Evolutionary conservation across 176 grass and related monocot species (phyloP), one percentile per base, ranked within the genome.

Genomic region (Pontederia crassipes): DNA sequence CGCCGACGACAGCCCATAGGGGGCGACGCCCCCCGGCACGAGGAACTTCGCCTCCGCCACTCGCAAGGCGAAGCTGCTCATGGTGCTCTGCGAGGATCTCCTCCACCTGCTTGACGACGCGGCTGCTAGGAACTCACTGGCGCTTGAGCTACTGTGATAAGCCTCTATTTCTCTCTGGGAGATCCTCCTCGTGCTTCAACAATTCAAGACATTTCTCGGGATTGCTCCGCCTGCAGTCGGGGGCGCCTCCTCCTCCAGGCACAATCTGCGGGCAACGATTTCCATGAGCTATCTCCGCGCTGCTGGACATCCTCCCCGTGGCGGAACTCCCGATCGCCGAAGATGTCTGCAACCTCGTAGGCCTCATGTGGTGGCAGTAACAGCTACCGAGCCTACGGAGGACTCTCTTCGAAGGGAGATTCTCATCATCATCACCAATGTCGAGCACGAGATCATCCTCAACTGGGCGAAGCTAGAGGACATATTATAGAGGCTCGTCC

Each of bases 111-210:
- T 62, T 17, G 17, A 50, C 4, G 17, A 51, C 47, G 62, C 5
- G 55, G 27, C 20, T 10, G 17, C 45, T 52, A 29, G 12, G 71
- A 68, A 64, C 28, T 9, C 2, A 47, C 12, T 0, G 13, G 12
- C 40, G 64, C 28, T 0, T 72, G 16, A 6, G 68, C 55, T 93
- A 46, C 82, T 88, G 11, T 79, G 88, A 4, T 79, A 82, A 0
- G 79, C 88, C n/a, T 81, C 85, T 40, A 79, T 93, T 26, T 98
- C 88, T 75, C 82, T 88, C 12, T 73, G 79, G 4, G 94, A 98
- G 88, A 67, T 89, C 53, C 94, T 92, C 45, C 64, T 98, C 17
- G 88, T 84, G 47, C 75, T 98, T 48, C 94, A 89, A 78, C 82
- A 87, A 2, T 88, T 92, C 62, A 89, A 89, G 84, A 66, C 79